Evolutionary conservation across 495 filamentous ascomycete species (phyloP), one percentile per base, ranked within the genome.

Genomic region (Cercophora scortea): DNA sequence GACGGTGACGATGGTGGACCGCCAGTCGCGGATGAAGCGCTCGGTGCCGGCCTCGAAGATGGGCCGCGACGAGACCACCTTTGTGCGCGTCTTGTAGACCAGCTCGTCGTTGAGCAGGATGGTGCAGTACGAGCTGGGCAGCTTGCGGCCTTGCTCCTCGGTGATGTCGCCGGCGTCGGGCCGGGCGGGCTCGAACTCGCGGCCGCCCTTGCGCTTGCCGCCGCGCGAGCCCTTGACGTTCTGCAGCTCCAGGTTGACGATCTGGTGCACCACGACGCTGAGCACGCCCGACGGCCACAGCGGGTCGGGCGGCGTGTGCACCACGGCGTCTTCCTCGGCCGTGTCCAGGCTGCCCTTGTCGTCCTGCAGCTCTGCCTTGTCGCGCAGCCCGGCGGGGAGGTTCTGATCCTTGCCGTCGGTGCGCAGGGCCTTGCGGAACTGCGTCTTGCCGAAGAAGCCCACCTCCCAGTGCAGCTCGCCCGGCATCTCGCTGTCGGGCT

Each of bases 21-120:
- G 78, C 92, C 92, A 97, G 65, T 97, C 92, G 11, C 92, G 83
- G n/a, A 96, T 77, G 59, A 97, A 97, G 3, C 88, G 79, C 63
- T 97, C 92, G 6, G 90, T 95, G 36, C 92, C 92, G 12, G 92
- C 91, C 58, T 96, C 95, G 74, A 95, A 97, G 56, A 96, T 96
- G 9, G 92, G 92, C 67, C 91, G 90, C 43, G 87, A 91, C 56
- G 87, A 94, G 11, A 95, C 84, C 25, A 88, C 90, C 71, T 97
- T 96, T 17, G 86, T 76, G 57, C 92, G 83, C 33, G 92, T 97
- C 55, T 89, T 87, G 71, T 96, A 97, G 46, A 91, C 88, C 62
- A 96, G 67, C 67, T 94, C 82, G 63, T 97, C 92, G 60, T 96
- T 96, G 62, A 86, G 75, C 18, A 90, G 67, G 49, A 97, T 89